Evolutionary conservation across 192 early-diverging fungal genomes (phyloP).

Genomic region (Piromyces finnis): DNA sequence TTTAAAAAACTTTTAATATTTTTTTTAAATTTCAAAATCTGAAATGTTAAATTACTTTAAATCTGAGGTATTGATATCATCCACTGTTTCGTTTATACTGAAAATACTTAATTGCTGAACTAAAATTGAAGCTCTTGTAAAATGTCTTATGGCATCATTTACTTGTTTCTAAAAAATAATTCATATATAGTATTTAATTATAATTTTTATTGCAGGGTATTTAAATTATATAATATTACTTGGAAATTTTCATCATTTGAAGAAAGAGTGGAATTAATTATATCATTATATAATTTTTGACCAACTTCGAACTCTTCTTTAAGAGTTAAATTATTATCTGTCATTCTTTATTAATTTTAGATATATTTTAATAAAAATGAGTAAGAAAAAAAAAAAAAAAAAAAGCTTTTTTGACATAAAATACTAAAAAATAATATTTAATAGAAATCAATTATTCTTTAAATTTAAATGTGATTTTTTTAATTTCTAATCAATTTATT

Average conservation of each 20-base stretch:
- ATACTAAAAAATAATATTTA: too few species aligned
- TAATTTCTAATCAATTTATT: too few species aligned
- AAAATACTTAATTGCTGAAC: slow-evolving; percentile 51
- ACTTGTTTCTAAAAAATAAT: slow-evolving; percentile 20
- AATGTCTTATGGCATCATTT: slow-evolving; percentile 14
- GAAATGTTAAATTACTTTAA: slow-evolving; percentile 20
- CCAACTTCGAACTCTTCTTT: neutral
- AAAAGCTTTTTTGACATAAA: too few species aligned
- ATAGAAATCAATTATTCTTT: too few species aligned
- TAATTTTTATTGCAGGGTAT: too few species aligned
- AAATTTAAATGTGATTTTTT: too few species aligned
- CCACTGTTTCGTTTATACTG: slow-evolving; percentile 68
- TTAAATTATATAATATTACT: slow-evolving; percentile 8
- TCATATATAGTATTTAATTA: too few species aligned
- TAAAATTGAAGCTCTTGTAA: slow-evolving; percentile 21
- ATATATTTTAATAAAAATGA: neutral
- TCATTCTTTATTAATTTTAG: too few species aligned
- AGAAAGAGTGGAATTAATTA: slow-evolving; percentile 21
- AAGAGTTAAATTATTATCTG: neutral
- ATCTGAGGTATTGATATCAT: slow-evolving; percentile 72
- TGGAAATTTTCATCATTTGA: slow-evolving; percentile 17
- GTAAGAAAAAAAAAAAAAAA: neutral
- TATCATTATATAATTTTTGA: neutral
- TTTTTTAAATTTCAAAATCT: too few species aligned
- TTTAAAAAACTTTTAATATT: too few species aligned